Percentiles rank a stretch among this genome's conserved stretches.
These are phyloP conservation scores for Poterioochromonas sp. DNA, from an alignment of 352 stramenopile species.

Conservation along the genomic window DNA sequence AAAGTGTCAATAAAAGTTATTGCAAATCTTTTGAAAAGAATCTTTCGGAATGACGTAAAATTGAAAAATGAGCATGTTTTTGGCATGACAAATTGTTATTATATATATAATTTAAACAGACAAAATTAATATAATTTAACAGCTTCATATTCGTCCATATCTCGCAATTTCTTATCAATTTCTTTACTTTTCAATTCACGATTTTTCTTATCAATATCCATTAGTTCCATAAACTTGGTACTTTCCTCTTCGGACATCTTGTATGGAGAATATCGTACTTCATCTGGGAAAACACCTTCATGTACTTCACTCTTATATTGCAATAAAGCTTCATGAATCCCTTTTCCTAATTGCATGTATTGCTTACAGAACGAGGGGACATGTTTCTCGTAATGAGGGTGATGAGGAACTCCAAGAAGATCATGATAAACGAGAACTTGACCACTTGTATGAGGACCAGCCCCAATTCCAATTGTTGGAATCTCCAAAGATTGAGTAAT, in stretches of 20 bases:
- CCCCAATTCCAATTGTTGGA: conserved; percentile 96
- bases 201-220: conserved; percentile 26
- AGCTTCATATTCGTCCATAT: conserved; percentile 62
- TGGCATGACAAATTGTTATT: too few relatives aligned
- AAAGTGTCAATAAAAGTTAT: not conserved
- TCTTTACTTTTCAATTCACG: conserved; percentile 25
- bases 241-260: conserved; percentile 71
- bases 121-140: conserved; percentile 57
- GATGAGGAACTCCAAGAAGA: conserved; percentile 92
- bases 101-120: conserved; percentile 24
- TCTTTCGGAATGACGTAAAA: too few relatives aligned
- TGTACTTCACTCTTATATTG: conserved; percentile 93
- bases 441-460: conserved; percentile 52
- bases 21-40: too few relatives aligned
- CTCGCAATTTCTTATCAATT: conserved; percentile 48
- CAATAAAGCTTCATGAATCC: conserved; percentile 78
- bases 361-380: conserved; percentile 97
- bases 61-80: too few relatives aligned
- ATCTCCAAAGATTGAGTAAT: conserved; percentile 90
- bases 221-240: conserved; percentile 34
- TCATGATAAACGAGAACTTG: conserved; percentile 95
- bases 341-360: conserved; percentile 87
- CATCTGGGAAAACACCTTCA: conserved; percentile 77
- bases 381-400: conserved; percentile 89
- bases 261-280: conserved; percentile 83